Evolutionary conservation across 1,284 basidiomycete species (phyloP), one percentile per base, ranked within the genome.

Genomic region (Moniliella sp.): DNA sequence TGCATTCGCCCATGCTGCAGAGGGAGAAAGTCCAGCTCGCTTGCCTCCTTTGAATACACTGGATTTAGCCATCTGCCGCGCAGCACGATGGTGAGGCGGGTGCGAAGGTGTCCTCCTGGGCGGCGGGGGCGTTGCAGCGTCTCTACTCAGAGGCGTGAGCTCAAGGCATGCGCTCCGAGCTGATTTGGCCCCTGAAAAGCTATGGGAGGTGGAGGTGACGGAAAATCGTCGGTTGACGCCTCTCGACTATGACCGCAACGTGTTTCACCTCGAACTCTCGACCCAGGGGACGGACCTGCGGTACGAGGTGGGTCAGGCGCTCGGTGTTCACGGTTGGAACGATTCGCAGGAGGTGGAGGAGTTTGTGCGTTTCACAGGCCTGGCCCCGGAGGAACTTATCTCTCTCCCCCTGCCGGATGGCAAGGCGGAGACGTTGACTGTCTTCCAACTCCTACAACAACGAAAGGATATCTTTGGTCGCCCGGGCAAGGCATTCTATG

Each of bases 291-390:
- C 91, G 11, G 84, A 82, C 5, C 71, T 97, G 46, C 82, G 78
- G 64, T 97, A 97, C 64, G 76, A 73, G 28, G 82, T 97, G 36
- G 88, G 88, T 39, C 91, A 97, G 65, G 91, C 91, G 12, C 73
- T 97, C 26, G 88, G 88, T 34, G 70, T 97, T 29, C 83, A 97
- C 61, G 91, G 91, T 21, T 94, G 84, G 84, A 97, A 97, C 63
- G 84, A 97, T 61, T 71, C 72, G 28, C 62, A 71, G 32, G 88
- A 97, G 46, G 81, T 93, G 4, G 63, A 72, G 28, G 76, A 82
- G 37, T 97, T 97, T 64, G 82, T 84, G 61, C 45, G 64, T 14
- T 91, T 81, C 82, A 93, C 86, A 62, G 82, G 81, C 30, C 73
- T 80, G 34, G 74, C 84, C 53, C 75, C 79, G 3, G 67, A 76